These are phyloP conservation scores for Aegilops longissima DNA, from an alignment of 176 grass and related monocot species.

Conservation along the genomic window DNA sequence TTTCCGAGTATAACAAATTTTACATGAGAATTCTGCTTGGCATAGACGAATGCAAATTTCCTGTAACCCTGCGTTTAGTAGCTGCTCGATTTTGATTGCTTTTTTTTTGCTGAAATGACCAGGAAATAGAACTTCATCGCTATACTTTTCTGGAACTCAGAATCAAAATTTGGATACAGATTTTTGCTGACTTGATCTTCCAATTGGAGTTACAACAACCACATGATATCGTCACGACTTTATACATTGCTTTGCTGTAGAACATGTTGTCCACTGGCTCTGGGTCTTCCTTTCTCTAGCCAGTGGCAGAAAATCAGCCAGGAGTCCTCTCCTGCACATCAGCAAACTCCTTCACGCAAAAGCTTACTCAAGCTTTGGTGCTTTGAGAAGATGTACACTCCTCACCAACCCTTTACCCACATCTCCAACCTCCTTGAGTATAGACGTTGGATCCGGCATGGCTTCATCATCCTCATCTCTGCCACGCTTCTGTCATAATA, in stretches of 20 bases:
- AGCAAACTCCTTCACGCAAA: neutral
- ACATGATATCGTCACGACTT: neutral
- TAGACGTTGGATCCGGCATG: constrained; percentile 37
- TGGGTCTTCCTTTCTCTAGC: neutral
- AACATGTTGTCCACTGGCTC: neutral
- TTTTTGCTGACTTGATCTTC: neutral
- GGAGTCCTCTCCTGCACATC: neutral
- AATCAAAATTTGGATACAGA: constrained; percentile 35
- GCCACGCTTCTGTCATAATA: constrained; percentile 61
- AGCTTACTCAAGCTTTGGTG: constrained; percentile 48
- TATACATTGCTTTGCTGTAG: neutral
- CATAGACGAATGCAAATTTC: too few relatives aligned
- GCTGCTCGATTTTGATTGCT: neutral
- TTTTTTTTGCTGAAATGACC: neutral
- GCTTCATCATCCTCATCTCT: constrained; percentile 61
- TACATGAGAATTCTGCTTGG: too few relatives aligned
- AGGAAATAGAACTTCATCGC: neutral
- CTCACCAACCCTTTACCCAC: constrained; percentile 86
- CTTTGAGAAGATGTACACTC: constrained; percentile 83
- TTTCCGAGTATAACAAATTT: too few relatives aligned
- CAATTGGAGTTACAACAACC: neutral
- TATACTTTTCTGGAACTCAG: neutral
- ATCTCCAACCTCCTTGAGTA: constrained; percentile 76
- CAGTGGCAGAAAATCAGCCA: neutral
- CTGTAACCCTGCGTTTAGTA: neutral